phyloP scores from a whole-genome alignment of 441 rosid genomes.

The Corymbia citriodora region DNA sequence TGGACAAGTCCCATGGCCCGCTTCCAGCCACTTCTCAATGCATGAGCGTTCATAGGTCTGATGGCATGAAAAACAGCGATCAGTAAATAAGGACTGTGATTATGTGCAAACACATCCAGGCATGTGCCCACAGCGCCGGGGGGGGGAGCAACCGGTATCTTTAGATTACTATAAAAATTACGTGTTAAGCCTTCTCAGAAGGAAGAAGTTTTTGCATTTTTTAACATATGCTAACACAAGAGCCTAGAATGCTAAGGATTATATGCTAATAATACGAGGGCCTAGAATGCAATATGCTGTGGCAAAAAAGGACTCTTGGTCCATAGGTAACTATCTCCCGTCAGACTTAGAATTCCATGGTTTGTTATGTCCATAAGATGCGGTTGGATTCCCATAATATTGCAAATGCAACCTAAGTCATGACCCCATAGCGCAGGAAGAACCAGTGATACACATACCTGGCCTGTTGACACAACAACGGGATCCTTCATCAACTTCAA shows the following conservation, averaged over 20 bases:
- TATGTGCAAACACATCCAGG: not conserved
- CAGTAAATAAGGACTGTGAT: not conserved
- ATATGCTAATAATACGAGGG: not conserved
- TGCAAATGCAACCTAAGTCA: not conserved
- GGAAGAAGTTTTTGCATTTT: not conserved
- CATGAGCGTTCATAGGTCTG: constrained; percentile 89
- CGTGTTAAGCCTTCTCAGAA: not conserved
- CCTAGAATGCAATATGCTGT: not conserved
- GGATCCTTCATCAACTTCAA: constrained; percentile 96
- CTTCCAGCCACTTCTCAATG: constrained; percentile 92
- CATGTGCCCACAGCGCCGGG: not conserved
- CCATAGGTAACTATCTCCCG: not conserved
- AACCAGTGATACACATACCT: constrained; percentile 38
- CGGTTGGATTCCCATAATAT: not conserved
- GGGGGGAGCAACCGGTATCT: not conserved
- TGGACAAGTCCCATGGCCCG: constrained; percentile 83
- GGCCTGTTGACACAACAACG: constrained; percentile 93
- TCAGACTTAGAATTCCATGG: not conserved
- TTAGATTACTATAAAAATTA: not conserved
- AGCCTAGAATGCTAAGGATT: not conserved
- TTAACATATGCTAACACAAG: not conserved
- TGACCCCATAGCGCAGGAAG: not conserved
- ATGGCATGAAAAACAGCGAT: constrained; percentile 10
- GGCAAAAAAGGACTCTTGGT: not conserved
- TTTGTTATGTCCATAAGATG: not conserved